These are phyloP conservation scores for Blastobotrys apis DNA, from an alignment of 1,139 yeast genomes.

Conservation along the genomic window DNA sequence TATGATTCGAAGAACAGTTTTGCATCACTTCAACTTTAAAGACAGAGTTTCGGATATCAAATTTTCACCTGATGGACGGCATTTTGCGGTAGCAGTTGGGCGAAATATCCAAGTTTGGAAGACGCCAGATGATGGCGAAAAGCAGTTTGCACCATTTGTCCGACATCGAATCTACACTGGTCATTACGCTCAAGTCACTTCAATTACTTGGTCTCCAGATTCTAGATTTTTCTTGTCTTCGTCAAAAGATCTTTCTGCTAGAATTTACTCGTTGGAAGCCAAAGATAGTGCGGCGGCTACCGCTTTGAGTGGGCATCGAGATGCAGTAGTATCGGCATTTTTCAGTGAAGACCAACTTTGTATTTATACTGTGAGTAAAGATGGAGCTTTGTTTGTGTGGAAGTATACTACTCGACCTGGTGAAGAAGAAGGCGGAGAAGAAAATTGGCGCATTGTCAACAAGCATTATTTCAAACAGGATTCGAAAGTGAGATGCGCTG, in stretches of 20 bases:
- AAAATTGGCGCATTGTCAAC: constrained; percentile 71
- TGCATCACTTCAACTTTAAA: constrained; percentile 92
- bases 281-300: constrained; percentile 78
- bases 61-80: constrained; percentile 85
- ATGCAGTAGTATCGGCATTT: constrained; percentile 80
- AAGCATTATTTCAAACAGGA: constrained; percentile 70
- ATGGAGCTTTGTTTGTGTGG: constrained; percentile 93
- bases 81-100: constrained; percentile 82
- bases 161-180: constrained; percentile 90
- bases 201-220: constrained; percentile 85
- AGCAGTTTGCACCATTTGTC: constrained; percentile 95
- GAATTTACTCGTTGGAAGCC: constrained; percentile 73
- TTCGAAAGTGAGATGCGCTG: constrained; percentile 71
- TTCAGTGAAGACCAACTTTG: constrained; percentile 82
- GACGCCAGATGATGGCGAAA: constrained; percentile 66
- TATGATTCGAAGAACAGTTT: constrained; percentile 75
- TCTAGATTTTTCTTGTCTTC: constrained; percentile 82
- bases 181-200: constrained; percentile 76
- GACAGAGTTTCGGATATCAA: constrained; percentile 68
- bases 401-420: constrained; percentile 62
- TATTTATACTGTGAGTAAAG: constrained; percentile 87
- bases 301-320: constrained; percentile 89
- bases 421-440: constrained; percentile 37
- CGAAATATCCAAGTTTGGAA: constrained; percentile 90
- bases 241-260: constrained; percentile 85